Percentiles rank a stretch among this genome's conserved stretches.
Conservation (phyloP, 164 flowering plant species). For the Annona cherimola region DNA sequence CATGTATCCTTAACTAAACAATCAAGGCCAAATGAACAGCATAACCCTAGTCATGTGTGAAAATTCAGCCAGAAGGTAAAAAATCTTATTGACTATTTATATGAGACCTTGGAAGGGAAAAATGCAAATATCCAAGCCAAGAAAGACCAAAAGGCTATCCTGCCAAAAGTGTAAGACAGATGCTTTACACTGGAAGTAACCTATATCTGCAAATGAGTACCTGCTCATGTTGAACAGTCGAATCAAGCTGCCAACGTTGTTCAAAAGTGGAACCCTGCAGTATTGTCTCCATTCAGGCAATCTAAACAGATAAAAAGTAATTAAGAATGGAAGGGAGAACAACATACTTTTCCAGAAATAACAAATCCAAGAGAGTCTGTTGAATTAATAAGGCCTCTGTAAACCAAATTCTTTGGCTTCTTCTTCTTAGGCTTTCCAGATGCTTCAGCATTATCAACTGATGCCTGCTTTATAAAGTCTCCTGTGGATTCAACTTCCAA, state of each 20-base stretch:
- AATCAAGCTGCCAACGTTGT: constrained; percentile 69
- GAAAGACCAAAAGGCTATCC: not conserved
- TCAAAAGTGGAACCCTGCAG: constrained; percentile 64
- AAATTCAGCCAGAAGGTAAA: no score
- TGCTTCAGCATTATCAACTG: constrained; percentile 60
- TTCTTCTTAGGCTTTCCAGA: constrained; percentile 72
- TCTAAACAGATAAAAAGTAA: not conserved
- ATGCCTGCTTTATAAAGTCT: constrained; percentile 57
- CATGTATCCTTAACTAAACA: not conserved
- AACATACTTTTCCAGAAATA: constrained; percentile 20
- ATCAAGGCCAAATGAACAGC: not conserved
- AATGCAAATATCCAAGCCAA: not conserved
- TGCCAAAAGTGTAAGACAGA: not conserved
- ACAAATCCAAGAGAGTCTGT: constrained; percentile 19
- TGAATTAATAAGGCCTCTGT: constrained; percentile 18
- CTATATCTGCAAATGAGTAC: constrained; percentile 22
- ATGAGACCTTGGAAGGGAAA: no score
- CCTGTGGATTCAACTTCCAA: constrained; percentile 76
- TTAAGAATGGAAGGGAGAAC: not conserved
- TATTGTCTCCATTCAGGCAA: constrained; percentile 18
- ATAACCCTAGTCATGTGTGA: no score
- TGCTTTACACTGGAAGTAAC: not conserved
- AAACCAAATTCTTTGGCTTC: constrained; percentile 69
- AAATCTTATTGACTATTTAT: no score
- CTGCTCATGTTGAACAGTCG: constrained; percentile 59